A percentile compares a stretch with the other conserved stretches of the same genome.
Conservation (phyloP, 306 rosid genomes). For the Quercus robur region DNA sequence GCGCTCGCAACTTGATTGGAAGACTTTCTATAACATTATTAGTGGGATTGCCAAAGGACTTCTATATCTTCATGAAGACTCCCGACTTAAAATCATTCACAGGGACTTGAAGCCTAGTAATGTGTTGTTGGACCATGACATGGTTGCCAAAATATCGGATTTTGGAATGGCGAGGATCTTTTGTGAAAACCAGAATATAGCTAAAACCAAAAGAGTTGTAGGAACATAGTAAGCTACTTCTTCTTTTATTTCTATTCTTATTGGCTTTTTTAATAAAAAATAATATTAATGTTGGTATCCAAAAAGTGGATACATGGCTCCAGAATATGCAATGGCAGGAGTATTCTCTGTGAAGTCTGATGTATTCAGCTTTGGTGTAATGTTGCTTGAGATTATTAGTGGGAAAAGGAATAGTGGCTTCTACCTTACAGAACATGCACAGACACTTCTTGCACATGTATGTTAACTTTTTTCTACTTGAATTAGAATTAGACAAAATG, state of each 20-base stretch:
- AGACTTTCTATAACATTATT: conserved; percentile 33
- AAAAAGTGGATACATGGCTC: conserved; percentile 58
- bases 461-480: background rate
- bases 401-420: conserved; percentile 47
- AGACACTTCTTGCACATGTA: conserved; percentile 50
- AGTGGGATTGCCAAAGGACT: conserved; percentile 47
- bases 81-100: conserved; percentile 50
- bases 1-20: conserved; percentile 42
- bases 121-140: conserved; percentile 43
- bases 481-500: background rate
- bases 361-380: conserved; percentile 55
- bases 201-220: conserved; percentile 52
- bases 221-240: conserved; percentile 47
- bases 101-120: conserved; percentile 59
- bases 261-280: too few species aligned
- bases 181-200: conserved; percentile 37
- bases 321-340: conserved; percentile 60
- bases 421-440: conserved; percentile 31
- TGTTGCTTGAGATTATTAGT: conserved; percentile 47
- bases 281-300: background rate
- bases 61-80: conserved; percentile 59
- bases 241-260: background rate
- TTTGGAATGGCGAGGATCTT: conserved; percentile 62
- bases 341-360: conserved; percentile 53
- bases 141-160: conserved; percentile 52